Percentiles rank a stretch among this genome's conserved stretches.
Conservation (phyloP, 2,329 filamentous ascomycete genomes). For the Emergomyces pasteurianus region DNA sequence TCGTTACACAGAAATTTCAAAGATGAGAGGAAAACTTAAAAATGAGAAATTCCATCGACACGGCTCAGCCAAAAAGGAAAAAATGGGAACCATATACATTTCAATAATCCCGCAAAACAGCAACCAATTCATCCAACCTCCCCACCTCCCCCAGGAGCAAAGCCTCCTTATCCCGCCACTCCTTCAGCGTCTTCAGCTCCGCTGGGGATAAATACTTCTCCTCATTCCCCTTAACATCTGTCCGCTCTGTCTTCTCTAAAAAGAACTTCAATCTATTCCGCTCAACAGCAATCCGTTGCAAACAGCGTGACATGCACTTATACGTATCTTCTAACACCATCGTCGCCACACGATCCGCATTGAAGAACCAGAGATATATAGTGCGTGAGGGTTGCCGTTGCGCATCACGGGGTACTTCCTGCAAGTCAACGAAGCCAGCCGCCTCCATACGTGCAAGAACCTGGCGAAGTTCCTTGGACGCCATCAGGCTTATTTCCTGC, state of each 20-base stretch:
- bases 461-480: slow-evolving; percentile 71
- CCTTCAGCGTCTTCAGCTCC: slow-evolving; percentile 58
- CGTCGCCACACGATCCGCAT: slow-evolving; percentile 57
- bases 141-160: slow-evolving; percentile 68
- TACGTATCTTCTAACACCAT: slow-evolving; percentile 71
- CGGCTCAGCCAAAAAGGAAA: background rate
- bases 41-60: background rate
- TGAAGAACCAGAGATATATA: slow-evolving; percentile 86
- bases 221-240: slow-evolving; percentile 74
- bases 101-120: slow-evolving; percentile 68
- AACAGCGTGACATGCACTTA: slow-evolving; percentile 74
- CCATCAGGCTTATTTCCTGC: slow-evolving; percentile 67
- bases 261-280: slow-evolving; percentile 59
- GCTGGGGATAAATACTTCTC: slow-evolving; percentile 64
- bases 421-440: slow-evolving; percentile 75
- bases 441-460: slow-evolving; percentile 79
- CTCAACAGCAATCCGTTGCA: slow-evolving; percentile 71
- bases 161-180: slow-evolving; percentile 50
- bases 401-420: slow-evolving; percentile 86
- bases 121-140: slow-evolving; percentile 73
- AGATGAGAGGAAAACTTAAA: background rate
- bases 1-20: background rate
- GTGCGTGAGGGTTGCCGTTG: slow-evolving; percentile 70
- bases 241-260: slow-evolving; percentile 69
- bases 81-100: background rate